Percentiles rank a stretch among this genome's conserved stretches.
phyloP scores from a whole-genome alignment of 108 stramenopile species.

The Cyclotella distinguenda region DNA sequence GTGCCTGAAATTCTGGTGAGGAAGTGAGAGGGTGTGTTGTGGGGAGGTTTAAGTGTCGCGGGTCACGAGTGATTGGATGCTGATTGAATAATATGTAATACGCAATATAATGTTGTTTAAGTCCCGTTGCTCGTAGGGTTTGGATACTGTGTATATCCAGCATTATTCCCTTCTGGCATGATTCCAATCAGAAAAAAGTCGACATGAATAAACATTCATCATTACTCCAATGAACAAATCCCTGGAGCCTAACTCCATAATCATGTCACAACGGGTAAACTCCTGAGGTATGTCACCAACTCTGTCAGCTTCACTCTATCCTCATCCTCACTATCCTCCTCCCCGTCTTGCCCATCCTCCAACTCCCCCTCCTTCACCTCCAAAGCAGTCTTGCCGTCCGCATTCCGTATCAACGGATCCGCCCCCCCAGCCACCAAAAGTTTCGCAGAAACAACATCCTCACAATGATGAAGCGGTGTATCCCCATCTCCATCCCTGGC shows the following conservation, averaged over 20 bases:
- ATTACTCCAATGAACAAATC: too few relatives aligned
- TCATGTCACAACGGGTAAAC: too few relatives aligned
- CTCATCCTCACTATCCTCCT: slow-evolving; percentile 50
- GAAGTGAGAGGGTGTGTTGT: slow-evolving; percentile 48
- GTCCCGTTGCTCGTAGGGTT: too few relatives aligned
- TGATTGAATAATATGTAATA: too few relatives aligned
- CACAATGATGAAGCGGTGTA: slow-evolving; percentile 59
- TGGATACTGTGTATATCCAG: too few relatives aligned
- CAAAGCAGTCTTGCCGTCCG: slow-evolving; percentile 43
- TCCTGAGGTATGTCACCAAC: slow-evolving; percentile 40
- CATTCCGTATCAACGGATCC: slow-evolving; percentile 30
- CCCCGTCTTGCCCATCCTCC: slow-evolving; percentile 39
- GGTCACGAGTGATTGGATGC: too few relatives aligned
- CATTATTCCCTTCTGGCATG: too few relatives aligned
- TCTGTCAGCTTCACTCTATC: slow-evolving; percentile 47
- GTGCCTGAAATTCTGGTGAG: slow-evolving; percentile 86
- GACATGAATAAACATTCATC: too few relatives aligned
- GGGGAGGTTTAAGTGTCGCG: too few relatives aligned
- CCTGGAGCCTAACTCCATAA: too few relatives aligned
- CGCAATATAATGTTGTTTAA: too few relatives aligned
- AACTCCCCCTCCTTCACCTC: slow-evolving; percentile 43
- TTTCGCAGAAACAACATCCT: slow-evolving; percentile 47
- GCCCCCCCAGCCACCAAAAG: slow-evolving; percentile 48
- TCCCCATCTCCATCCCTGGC: slow-evolving; percentile 54
- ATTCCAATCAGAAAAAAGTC: too few relatives aligned